Evolutionary conservation across 371 early-diverging fungal species (phyloP).

Genomic region (Cokeromyces recurvatus): DNA sequence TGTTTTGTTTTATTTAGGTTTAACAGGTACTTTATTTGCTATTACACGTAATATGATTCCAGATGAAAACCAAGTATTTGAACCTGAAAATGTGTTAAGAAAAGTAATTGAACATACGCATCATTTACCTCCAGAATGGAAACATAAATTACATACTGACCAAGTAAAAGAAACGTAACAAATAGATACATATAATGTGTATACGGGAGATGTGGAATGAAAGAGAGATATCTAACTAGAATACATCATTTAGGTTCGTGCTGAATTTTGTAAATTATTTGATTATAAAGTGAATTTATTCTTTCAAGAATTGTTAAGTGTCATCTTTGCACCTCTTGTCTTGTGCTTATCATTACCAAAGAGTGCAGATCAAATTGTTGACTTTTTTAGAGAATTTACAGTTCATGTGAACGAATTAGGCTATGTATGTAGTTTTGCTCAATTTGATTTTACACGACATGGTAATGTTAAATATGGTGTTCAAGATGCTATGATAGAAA

Average conservation of each 20-base stretch:
- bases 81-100: constrained; percentile 72
- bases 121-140: constrained; percentile 89
- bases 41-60: constrained; percentile 81
- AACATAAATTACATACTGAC: constrained; percentile 77
- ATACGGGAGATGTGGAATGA: no score
- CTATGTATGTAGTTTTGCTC: constrained; percentile 93
- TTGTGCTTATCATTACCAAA: constrained; percentile 77
- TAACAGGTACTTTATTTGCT: constrained; percentile 85
- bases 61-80: constrained; percentile 74
- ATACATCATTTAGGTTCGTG: constrained; percentile 71
- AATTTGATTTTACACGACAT: constrained; percentile 84
- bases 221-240: no score
- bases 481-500: constrained; percentile 47
- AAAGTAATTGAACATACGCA: constrained; percentile 86
- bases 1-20: constrained; percentile 86
- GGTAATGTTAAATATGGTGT: constrained; percentile 85
- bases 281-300: constrained; percentile 77
- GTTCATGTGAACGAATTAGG: constrained; percentile 88
- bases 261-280: constrained; percentile 76
- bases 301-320: constrained; percentile 76
- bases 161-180: no score
- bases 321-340: constrained; percentile 83
- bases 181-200: no score
- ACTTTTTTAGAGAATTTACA: constrained; percentile 92
- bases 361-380: constrained; percentile 77